A percentile compares a stretch with the other conserved stretches of the same genome.
Conservation (phyloP, 805 yeast genomes). For the Myxozyma geophila region DNA sequence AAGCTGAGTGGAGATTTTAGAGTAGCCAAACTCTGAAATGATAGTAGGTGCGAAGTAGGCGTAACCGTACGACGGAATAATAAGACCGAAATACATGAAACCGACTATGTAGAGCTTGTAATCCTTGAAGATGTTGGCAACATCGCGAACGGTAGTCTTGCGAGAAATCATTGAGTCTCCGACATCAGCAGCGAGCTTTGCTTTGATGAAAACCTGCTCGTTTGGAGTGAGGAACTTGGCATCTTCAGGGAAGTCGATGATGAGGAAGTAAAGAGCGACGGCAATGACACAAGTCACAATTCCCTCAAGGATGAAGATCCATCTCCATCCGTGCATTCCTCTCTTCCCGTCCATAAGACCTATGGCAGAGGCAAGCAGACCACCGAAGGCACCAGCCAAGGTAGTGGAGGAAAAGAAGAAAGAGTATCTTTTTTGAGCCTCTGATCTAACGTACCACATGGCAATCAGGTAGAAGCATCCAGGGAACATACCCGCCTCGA, state of each 20-base stretch:
- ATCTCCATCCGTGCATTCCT: constrained; percentile 58
- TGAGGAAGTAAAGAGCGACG: constrained; percentile 50
- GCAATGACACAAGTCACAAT: constrained; percentile 46
- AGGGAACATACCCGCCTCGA: constrained; percentile 76
- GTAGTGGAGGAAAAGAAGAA: constrained; percentile 73
- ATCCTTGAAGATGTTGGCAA: constrained; percentile 67
- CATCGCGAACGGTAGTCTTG: constrained; percentile 54
- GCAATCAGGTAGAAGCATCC: constrained; percentile 72
- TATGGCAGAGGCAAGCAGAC: constrained; percentile 70
- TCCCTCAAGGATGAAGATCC: constrained; percentile 61
- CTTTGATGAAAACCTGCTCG: constrained; percentile 60
- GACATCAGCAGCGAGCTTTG: constrained; percentile 61
- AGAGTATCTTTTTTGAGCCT: constrained; percentile 70
- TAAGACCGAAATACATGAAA: constrained; percentile 64
- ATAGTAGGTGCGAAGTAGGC: constrained; percentile 76
- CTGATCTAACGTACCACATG: constrained; percentile 65
- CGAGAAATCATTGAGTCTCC: constrained; percentile 55
- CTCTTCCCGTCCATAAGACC: constrained; percentile 55
- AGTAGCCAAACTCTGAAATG: constrained; percentile 63
- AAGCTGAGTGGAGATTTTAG: constrained; percentile 74
- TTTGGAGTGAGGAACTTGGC: constrained; percentile 57
- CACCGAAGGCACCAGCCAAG: constrained; percentile 79
- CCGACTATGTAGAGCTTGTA: constrained; percentile 62
- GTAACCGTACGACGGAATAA: constrained; percentile 76
- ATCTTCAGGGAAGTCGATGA: constrained; percentile 76